Evolutionary conservation across 257 asterid genomes (phyloP).

Genomic region (Solanum lycopersicoides): DNA sequence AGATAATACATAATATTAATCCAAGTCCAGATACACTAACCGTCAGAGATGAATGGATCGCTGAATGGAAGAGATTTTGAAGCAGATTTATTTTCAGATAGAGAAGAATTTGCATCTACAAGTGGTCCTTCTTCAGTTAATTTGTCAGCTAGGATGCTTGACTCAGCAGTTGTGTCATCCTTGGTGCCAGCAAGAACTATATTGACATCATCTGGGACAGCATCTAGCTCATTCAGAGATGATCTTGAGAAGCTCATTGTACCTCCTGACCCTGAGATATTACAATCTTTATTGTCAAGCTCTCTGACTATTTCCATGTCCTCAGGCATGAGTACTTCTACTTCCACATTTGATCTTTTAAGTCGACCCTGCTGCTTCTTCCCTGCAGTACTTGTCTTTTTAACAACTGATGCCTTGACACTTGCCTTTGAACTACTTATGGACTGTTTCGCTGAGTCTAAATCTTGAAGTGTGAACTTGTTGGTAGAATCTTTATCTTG

Average conservation of each 20-base stretch:
- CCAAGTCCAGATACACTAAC: conserved; percentile 9
- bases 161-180: not conserved
- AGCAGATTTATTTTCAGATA: not conserved
- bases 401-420: not conserved
- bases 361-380: conserved; percentile 5
- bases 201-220: not conserved
- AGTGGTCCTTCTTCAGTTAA: not conserved
- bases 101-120: conserved; percentile 10
- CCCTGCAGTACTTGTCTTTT: conserved; percentile 2
- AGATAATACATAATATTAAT: not conserved
- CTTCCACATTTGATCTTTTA: conserved; percentile 2
- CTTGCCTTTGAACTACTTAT: conserved; percentile 3
- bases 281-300: not conserved
- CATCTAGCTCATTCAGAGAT: not conserved
- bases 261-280: conserved; percentile 14
- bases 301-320: conserved; percentile 3
- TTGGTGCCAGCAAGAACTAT: not conserved
- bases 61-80: not conserved
- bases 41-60: conserved; percentile 9
- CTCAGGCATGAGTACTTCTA: conserved; percentile 16
- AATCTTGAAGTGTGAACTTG: not conserved
- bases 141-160: not conserved
- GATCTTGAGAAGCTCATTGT: conserved; percentile 1
- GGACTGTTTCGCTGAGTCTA: conserved; percentile 5
- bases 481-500: not conserved